Evolutionary conservation across 305 asterid species (phyloP), one percentile per base, ranked within the genome.

Genomic region (Salvia sclarea): DNA sequence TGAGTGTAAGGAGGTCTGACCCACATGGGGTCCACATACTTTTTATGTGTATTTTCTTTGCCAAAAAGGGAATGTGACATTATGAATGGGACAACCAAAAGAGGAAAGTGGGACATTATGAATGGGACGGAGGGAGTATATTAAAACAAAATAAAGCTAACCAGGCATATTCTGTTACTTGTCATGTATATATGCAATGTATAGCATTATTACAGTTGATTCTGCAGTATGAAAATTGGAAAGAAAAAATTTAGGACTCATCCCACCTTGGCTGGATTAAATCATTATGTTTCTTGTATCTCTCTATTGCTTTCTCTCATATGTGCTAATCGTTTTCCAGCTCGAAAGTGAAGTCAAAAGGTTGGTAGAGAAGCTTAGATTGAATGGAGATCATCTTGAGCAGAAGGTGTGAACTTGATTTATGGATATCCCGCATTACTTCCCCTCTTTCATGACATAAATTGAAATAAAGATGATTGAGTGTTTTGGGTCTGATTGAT

Each of bases 341-440:
- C 86, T 87, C 43, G 85, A 76, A 69, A 70, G 76, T 71, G 91
- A 90, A 73, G 85, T 79, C 61, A 44, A 61, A 20, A 83, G 84
- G 69, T 47, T 88, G 83, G 88, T 84, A 40, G 92, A 74, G 65
- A 93, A 87, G 84, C 72, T 88, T 55, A 76, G 78, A 61, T 71
- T 68, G 33, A 69, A 41, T 0, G 97, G 84, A 64, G 77, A 60
- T 65, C 86, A 78, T 65, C 70, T 93, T 24, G 82, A 85, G 55
- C 95, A 88, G 77, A 90, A 88, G 96, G 98, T 88, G 50, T 18
- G 69, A 48, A 35, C n/a, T 58, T 14, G 56, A 64, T 55, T 65
- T 70, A 66, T 41, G 53, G 30, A 21, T 56, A 24, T 58, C 28
- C n/a, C 48, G 8, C 12, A 47, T 0, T 11, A 20, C 14, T 9